phyloP scores from a whole-genome alignment of 2,329 filamentous ascomycete genomes.

The Didymella sp. region DNA sequence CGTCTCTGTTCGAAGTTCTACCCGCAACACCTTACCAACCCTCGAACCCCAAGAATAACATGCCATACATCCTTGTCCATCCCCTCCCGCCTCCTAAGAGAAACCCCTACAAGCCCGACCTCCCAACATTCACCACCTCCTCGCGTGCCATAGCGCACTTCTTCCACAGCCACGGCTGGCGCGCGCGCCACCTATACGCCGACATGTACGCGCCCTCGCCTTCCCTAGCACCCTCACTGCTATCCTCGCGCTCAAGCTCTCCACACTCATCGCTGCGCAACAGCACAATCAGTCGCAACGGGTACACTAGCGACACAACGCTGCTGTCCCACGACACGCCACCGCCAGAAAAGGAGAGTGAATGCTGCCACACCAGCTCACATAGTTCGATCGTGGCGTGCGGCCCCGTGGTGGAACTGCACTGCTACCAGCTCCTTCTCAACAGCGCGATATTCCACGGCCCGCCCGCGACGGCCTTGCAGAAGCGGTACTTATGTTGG shows the following conservation, averaged over 20 bases:
- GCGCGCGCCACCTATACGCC: not conserved
- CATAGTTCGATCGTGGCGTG: not conserved
- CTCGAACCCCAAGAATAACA: not conserved
- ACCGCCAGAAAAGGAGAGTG: too few species aligned
- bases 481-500: not conserved
- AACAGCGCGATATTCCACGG: not conserved
- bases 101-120: not conserved
- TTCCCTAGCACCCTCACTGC: not conserved
- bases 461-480: not conserved
- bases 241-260: not conserved
- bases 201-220: not conserved
- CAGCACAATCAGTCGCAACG: not conserved
- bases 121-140: conserved; percentile 3
- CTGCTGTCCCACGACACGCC: too few species aligned
- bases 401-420: not conserved
- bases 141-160: not conserved
- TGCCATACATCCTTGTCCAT: conserved; percentile 6
- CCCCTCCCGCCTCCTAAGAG: not conserved
- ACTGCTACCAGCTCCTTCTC: not conserved
- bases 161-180: conserved; percentile 7
- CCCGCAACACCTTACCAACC: too few species aligned
- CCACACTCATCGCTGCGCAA: not conserved
- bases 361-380: not conserved
- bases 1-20: too few species aligned
- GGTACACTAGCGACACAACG: too few species aligned